Base-by-base conservation (phyloP, 768 basidiomycete genomes). In the Naganishia randhawae region DNA sequence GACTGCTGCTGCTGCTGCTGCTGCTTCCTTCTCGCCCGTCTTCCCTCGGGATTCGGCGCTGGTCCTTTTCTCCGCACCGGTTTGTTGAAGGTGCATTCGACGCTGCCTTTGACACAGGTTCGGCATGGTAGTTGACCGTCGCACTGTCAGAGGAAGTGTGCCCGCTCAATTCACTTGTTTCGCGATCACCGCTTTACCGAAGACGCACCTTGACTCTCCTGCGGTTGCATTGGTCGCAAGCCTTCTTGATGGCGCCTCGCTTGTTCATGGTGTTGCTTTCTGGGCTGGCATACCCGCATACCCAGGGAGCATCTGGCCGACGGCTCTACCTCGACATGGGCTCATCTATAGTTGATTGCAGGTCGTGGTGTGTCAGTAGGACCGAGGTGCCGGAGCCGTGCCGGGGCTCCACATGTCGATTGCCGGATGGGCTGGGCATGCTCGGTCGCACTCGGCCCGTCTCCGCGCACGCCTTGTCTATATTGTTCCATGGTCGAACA, bases 221-320 rank as follows among this genome's bases (percentile, higher is more conserved):
- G 16, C 53, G 65, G 68, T 73, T 72, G 50, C 74, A 75, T 41
- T 71, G 67, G 37, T 75, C 74, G 54, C 74, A 75, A 42, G 74
- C 74, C 16, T 68, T 53, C 61, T 67, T 67, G 35, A 65, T 50
- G 3, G 57, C 42, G 35, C 41, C 25, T 54, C 5, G 7, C 41
- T 16, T 42, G 41, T 42, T 42, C 41, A 42, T 42, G 8, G 14
- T 42, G 41, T 42, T 42, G 8, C 19, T 42, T 3, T 42, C 41
- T 13, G 41, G 41, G 8, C n/a, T n/a, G n/a, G n/a, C n/a, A n/a
- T n/a, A n/a, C n/a, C n/a, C n/a, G n/a, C n/a, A n/a, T n/a, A n/a
- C n/a, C n/a, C n/a, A n/a, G n/a, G n/a, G n/a, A n/a, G n/a, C n/a
- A n/a, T n/a, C n/a, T n/a, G n/a, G n/a, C n/a, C n/a, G n/a, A n/a